These are phyloP conservation scores for Cercospora berteroae DNA, from an alignment of 2,329 filamentous ascomycete genomes.

Conservation along the genomic window DNA sequence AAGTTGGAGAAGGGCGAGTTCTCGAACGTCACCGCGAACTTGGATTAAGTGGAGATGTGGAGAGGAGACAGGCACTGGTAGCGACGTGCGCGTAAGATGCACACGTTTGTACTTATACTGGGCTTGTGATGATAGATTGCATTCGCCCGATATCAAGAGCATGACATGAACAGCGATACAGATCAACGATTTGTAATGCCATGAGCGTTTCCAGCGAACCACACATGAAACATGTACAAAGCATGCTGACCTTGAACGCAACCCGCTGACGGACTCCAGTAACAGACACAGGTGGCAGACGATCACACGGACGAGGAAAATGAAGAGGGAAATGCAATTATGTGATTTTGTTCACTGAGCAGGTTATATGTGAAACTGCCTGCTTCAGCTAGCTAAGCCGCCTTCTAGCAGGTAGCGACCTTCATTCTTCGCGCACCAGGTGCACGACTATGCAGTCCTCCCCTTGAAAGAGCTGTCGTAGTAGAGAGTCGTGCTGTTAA, in stretches of 20 bases:
- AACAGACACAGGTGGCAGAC: background rate
- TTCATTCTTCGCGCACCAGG: background rate
- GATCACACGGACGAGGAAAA: background rate
- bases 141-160: constrained; percentile 6
- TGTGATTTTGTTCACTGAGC: background rate
- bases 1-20: constrained; percentile 99
- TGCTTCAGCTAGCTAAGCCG: background rate
- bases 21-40: constrained; percentile 81
- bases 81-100: background rate
- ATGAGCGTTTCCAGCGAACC: background rate
- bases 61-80: constrained; percentile 3
- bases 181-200: background rate
- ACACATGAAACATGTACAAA: background rate
- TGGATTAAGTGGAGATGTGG: constrained; percentile 42
- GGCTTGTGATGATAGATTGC: constrained; percentile 22
- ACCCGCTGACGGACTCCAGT: background rate
- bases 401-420: background rate
- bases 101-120: constrained; percentile 22
- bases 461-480: background rate
- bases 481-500: background rate
- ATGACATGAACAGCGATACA: constrained; percentile 10
- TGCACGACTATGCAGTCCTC: background rate
- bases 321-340: background rate
- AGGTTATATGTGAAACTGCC: background rate
- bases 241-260: background rate